Evolutionary conservation across 805 yeast species (phyloP).

Genomic region (Saturnispora sekii): DNA sequence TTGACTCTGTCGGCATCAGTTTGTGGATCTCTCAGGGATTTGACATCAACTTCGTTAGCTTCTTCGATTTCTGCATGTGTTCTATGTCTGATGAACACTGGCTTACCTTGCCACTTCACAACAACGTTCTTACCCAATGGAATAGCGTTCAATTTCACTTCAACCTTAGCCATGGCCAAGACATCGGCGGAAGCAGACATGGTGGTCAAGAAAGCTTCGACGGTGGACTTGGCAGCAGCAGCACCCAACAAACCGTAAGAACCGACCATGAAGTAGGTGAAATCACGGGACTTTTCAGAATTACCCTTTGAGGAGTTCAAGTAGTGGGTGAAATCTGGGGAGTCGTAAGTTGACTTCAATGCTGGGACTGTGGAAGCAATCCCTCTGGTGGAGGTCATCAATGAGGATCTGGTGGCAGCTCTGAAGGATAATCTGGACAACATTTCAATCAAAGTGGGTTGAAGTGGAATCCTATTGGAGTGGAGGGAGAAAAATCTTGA

Average conservation of each 20-base stretch:
- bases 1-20: conserved; percentile 86
- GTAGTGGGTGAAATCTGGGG: conserved; percentile 82
- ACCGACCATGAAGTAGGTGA: conserved; percentile 96
- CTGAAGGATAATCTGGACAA: conserved; percentile 25
- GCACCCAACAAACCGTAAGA: conserved; percentile 84
- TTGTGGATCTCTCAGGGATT: conserved; percentile 88
- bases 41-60: conserved; percentile 77
- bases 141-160: conserved; percentile 84
- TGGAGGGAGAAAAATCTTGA: no score
- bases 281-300: conserved; percentile 67
- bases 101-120: conserved; percentile 99
- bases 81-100: conserved; percentile 99
- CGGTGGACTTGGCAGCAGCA: conserved; percentile 94
- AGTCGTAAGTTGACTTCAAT: conserved; percentile 70
- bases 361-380: conserved; percentile 41
- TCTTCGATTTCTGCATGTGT: conserved; percentile 86
- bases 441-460: conserved; percentile 14
- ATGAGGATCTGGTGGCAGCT: conserved; percentile 20
- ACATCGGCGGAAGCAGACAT: conserved; percentile 99
- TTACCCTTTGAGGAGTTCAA: conserved; percentile 60
- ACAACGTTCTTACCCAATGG: conserved; percentile 98
- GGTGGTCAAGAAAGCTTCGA: conserved; percentile 81
- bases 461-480: no score
- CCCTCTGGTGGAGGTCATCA: conserved; percentile 33
- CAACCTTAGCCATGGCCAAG: conserved; percentile 98